These are phyloP conservation scores for Leccinum fuscescens DNA, from an alignment of 1,284 basidiomycete species.

Conservation along the genomic window DNA sequence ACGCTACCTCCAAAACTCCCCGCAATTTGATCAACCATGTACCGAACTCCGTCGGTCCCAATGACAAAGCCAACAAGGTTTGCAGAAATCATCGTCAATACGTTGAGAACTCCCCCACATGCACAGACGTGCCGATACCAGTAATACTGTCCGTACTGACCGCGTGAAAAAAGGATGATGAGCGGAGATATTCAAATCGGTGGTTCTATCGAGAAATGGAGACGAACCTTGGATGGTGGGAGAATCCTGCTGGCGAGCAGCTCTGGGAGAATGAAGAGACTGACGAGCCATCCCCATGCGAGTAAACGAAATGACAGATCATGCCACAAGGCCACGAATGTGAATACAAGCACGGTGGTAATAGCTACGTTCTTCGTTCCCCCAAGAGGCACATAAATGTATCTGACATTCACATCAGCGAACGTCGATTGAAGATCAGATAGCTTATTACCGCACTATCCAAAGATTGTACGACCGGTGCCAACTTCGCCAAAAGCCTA, in stretches of 20 bases:
- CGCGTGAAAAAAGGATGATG: constrained; percentile 4
- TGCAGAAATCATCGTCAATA: constrained; percentile 89
- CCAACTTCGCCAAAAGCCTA: constrained; percentile 97
- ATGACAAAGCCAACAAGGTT: constrained; percentile 97
- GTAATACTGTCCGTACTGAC: constrained; percentile 58
- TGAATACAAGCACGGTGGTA: constrained; percentile 84
- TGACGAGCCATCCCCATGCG: constrained; percentile 96
- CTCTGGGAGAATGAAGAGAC: constrained; percentile 90
- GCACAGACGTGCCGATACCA: constrained; percentile 93
- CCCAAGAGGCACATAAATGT: constrained; percentile 94
- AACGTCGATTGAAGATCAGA: neutral
- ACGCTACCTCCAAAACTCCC: constrained; percentile 63
- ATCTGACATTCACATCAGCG: constrained; percentile 47
- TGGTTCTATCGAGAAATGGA: constrained; percentile 5
- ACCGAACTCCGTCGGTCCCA: constrained; percentile 79
- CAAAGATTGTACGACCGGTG: constrained; percentile 96
- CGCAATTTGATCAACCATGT: constrained; percentile 67
- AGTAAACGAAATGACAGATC: constrained; percentile 87
- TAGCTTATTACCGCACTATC: constrained; percentile 70
- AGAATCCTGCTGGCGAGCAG: constrained; percentile 61
- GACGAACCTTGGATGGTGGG: constrained; percentile 63
- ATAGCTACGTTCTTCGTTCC: constrained; percentile 67
- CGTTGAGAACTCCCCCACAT: constrained; percentile 81
- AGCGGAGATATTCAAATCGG: neutral
- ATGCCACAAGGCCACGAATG: constrained; percentile 99